Percentiles rank a stretch among this genome's conserved stretches.
Conservation (phyloP, 2,329 filamentous ascomycete genomes). For the Trichoderma brevicompactum region DNA sequence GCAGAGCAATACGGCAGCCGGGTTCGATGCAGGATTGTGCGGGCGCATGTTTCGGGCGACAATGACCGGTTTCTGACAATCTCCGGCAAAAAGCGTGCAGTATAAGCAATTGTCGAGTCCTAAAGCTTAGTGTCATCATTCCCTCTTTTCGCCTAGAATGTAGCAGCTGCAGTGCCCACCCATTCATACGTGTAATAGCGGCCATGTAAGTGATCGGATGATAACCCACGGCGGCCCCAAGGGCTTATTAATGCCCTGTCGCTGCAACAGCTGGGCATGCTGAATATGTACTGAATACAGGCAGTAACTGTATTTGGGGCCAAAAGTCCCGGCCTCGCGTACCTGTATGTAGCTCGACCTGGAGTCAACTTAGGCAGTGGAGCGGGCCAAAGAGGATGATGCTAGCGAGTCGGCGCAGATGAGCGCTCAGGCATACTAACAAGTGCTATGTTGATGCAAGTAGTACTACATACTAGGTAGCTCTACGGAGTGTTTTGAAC, state of each 20-base stretch:
- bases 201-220: constrained; percentile 5
- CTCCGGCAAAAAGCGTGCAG: neutral
- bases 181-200: neutral
- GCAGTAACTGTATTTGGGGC: no score
- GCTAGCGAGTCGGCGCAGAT: constrained; percentile 25
- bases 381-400: constrained; percentile 9
- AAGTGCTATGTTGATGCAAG: neutral
- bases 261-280: no score
- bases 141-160: neutral
- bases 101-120: neutral
- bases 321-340: no score
- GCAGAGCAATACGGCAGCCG: neutral
- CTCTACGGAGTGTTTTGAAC: neutral
- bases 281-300: no score
- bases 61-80: neutral
- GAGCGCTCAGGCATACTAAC: constrained; percentile 14
- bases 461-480: no score
- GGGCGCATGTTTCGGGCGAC: neutral
- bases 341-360: no score
- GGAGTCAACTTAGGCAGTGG: constrained; percentile 1
- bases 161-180: no score
- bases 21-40: neutral
- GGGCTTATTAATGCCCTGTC: neutral
- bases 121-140: neutral
- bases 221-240: neutral